phyloP scores from a whole-genome alignment of 208 protist genomes.

The Trypanosoma grayi region DNA sequence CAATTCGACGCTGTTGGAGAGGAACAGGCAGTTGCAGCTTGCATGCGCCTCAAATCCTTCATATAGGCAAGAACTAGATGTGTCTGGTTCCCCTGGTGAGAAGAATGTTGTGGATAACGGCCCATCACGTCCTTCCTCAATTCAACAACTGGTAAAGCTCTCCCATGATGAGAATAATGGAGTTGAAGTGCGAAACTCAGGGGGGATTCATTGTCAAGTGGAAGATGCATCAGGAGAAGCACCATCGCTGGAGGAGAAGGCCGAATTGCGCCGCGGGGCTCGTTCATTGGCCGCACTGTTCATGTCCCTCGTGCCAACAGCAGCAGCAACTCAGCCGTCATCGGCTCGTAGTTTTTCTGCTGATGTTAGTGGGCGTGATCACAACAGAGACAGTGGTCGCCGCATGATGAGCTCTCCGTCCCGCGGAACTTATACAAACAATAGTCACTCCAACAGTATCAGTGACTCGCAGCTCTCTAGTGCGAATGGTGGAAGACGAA shows the following conservation, averaged over 20 bases:
- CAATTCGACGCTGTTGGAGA: slow-evolving; percentile 10
- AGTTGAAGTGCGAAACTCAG: too few species aligned
- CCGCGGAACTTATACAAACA: not conserved
- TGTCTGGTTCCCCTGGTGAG: not conserved
- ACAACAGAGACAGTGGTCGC: not conserved
- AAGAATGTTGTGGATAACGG: too few species aligned
- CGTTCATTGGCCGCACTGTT: slow-evolving; percentile 13
- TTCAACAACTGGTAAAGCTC: too few species aligned
- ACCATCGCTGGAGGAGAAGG: slow-evolving; percentile 1
- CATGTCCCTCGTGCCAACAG: slow-evolving; percentile 14
- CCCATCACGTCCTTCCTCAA: too few species aligned
- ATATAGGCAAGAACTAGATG: not conserved
- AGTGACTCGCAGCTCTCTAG: not conserved
- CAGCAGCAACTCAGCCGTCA: not conserved
- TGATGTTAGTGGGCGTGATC: not conserved
- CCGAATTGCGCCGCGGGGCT: slow-evolving; percentile 8
- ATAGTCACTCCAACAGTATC: not conserved
- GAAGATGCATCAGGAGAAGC: not conserved
- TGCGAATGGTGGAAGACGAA: not conserved
- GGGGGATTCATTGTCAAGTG: too few species aligned
- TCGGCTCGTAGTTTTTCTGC: not conserved
- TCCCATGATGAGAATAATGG: too few species aligned
- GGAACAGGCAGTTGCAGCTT: not conserved
- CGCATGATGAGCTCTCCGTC: not conserved
- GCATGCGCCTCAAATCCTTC: not conserved